phyloP scores from a whole-genome alignment of 768 basidiomycete species.

The Mrakia frigida region DNA sequence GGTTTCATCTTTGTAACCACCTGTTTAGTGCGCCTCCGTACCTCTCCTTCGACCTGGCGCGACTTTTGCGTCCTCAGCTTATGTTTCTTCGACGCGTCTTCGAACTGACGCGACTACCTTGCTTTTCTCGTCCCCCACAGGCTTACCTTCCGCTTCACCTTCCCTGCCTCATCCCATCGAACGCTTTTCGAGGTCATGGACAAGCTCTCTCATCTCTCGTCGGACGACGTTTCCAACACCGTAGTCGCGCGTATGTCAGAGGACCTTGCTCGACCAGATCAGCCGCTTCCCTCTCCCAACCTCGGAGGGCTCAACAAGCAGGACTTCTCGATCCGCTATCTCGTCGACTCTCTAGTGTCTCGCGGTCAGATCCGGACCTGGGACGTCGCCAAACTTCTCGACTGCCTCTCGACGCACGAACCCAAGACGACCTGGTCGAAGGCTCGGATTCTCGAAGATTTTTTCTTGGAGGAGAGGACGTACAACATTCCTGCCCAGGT shows the following conservation, averaged over 20 bases:
- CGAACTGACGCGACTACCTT: no score
- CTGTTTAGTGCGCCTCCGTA: no score
- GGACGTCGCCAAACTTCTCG: not conserved
- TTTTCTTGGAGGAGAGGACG: not conserved
- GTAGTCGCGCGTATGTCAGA: not conserved
- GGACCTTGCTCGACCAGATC: not conserved
- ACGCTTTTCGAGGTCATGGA: not conserved
- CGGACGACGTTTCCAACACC: not conserved
- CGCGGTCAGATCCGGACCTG: not conserved
- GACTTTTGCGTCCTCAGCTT: no score
- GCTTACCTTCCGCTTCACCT: constrained; percentile 14
- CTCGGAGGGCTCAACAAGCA: not conserved
- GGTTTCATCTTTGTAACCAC: no score
- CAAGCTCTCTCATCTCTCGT: constrained; percentile 15
- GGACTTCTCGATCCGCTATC: constrained; percentile 1
- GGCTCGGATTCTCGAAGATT: not conserved
- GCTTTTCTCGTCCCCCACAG: no score
- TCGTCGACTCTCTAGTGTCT: not conserved
- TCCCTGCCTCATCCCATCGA: not conserved
- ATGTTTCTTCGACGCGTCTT: no score
- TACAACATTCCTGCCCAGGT: not conserved
- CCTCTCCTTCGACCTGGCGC: no score
- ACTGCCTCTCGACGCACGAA: not conserved
- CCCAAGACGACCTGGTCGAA: not conserved
- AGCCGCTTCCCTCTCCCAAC: not conserved